Evolutionary conservation across 139 green algal species (phyloP).

Genomic region (Penium margaritaceum): DNA sequence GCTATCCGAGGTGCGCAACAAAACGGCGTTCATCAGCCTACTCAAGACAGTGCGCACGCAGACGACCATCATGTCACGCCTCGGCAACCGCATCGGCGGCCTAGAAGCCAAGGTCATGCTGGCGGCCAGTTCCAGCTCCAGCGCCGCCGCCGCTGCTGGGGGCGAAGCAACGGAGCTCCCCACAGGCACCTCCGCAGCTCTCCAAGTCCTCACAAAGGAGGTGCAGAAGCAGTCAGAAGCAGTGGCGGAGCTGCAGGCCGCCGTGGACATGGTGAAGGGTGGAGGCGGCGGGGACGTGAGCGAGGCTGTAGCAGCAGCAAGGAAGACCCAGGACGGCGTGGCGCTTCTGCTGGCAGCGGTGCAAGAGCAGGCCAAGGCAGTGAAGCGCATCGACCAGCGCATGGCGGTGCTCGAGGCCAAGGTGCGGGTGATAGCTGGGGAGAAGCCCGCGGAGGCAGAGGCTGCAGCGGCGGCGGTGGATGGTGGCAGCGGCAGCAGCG

Average conservation of each 20-base stretch:
- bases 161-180: not conserved
- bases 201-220: not conserved
- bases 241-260: not conserved
- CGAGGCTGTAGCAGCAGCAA: not conserved
- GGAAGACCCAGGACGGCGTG: not conserved
- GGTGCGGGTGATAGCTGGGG: too few species aligned
- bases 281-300: not conserved
- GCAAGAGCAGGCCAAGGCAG: not conserved
- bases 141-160: not conserved
- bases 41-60: not conserved
- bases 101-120: not conserved
- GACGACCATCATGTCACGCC: not conserved
- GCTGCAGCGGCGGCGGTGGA: too few species aligned
- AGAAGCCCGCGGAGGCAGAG: too few species aligned
- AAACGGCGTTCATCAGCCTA: slow-evolving; percentile 1
- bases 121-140: not conserved
- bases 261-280: not conserved
- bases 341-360: not conserved
- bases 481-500: too few species aligned
- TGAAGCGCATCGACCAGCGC: not conserved
- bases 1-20: slow-evolving; percentile 5
- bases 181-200: not conserved
- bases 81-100: slow-evolving; percentile 4
- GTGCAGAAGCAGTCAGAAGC: slow-evolving; percentile 4
- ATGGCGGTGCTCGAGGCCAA: not conserved